phyloP scores from a whole-genome alignment of 2,329 filamentous ascomycete genomes.

The Mariannaea elegans region DNA sequence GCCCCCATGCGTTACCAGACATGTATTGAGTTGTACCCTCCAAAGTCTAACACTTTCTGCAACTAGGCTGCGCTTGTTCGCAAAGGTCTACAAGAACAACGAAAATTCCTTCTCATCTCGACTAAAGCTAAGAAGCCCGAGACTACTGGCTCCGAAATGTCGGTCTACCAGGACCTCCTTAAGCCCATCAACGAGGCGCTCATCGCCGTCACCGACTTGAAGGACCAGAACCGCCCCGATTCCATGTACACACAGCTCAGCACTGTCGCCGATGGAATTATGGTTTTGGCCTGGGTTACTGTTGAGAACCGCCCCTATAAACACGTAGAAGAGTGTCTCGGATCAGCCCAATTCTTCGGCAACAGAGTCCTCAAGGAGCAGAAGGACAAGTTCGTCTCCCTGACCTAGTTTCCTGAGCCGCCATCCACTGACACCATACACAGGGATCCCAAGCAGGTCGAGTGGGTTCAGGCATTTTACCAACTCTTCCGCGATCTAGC shows the following conservation, averaged over 20 bases:
- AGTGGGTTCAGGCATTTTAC: constrained; percentile 95
- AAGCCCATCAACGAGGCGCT: constrained; percentile 88
- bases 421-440: constrained; percentile 6
- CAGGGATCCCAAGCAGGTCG: constrained; percentile 81
- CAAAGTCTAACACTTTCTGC: background rate
- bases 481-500: constrained; percentile 85
- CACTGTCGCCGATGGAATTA: constrained; percentile 89
- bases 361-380: constrained; percentile 92
- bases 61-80: constrained; percentile 61
- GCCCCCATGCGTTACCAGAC: background rate
- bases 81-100: constrained; percentile 81
- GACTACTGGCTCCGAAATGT: constrained; percentile 65
- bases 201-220: constrained; percentile 79
- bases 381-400: constrained; percentile 69
- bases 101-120: constrained; percentile 86
- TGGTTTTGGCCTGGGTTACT: constrained; percentile 89
- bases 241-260: constrained; percentile 83
- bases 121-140: constrained; percentile 95
- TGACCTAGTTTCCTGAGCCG: background rate
- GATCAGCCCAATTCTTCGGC: constrained; percentile 90
- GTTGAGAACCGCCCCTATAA: constrained; percentile 85
- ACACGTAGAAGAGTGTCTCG: constrained; percentile 83
- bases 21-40: background rate
- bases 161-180: constrained; percentile 78
- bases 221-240: constrained; percentile 81